Evolutionary conservation across 495 filamentous ascomycete species (phyloP).

Genomic region (Platismatia glauca): DNA sequence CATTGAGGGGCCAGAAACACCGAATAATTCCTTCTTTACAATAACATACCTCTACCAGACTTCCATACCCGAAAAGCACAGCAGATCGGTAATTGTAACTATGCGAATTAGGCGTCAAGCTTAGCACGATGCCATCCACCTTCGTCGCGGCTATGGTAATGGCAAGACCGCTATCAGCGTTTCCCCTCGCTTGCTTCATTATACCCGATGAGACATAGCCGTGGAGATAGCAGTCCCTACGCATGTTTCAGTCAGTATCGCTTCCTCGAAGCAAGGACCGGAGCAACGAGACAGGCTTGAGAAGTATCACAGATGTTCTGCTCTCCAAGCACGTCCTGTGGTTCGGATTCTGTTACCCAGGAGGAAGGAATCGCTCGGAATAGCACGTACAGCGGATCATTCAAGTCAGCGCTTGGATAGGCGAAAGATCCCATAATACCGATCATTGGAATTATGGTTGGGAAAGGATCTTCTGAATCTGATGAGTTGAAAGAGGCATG

Average conservation of each 20-base stretch:
- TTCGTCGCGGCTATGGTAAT: conserved; percentile 59
- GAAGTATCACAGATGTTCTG: not conserved
- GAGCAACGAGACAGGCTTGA: not conserved
- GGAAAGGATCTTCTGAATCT: conserved; percentile 55
- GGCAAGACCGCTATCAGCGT: conserved; percentile 41
- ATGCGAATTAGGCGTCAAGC: conserved; percentile 70
- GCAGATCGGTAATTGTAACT: conserved; percentile 87
- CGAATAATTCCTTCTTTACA: not conserved
- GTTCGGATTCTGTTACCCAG: not conserved
- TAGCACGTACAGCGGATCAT: conserved; percentile 42
- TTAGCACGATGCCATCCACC: conserved; percentile 67
- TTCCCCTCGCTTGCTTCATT: conserved; percentile 52
- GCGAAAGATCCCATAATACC: conserved; percentile 69
- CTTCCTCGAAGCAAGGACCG: not conserved
- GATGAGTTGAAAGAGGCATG: conserved; percentile 45
- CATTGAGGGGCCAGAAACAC: not conserved
- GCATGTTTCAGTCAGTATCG: not conserved
- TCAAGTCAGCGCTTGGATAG: conserved; percentile 50
- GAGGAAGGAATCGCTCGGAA: not conserved
- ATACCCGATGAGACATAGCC: conserved; percentile 77
- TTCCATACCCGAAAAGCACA: conserved; percentile 66
- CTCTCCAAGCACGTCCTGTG: not conserved
- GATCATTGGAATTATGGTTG: conserved; percentile 78
- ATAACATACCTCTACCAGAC: conserved; percentile 41
- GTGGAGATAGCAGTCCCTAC: conserved; percentile 69